Percentiles rank a stretch among this genome's conserved stretches.
Conservation (phyloP, 345 rosid species). For the Camelina neglecta region DNA sequence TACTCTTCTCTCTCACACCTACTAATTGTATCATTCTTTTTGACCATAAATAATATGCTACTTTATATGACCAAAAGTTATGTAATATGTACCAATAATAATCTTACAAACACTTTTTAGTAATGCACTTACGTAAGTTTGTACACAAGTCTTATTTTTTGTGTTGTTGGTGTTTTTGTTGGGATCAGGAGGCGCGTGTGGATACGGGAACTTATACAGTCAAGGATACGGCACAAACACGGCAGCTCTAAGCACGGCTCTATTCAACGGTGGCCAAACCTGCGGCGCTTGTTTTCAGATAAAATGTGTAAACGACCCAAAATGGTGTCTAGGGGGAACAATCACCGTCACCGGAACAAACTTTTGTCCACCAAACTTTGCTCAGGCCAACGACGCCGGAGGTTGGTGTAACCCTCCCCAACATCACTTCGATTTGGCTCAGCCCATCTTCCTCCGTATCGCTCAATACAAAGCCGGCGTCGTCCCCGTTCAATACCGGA, state of each 20-base stretch:
- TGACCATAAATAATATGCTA: neutral
- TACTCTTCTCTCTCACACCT: neutral
- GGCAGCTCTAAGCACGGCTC: conserved; percentile 80
- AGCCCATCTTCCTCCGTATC: conserved; percentile 77
- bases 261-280: conserved; percentile 72
- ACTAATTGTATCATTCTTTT: neutral
- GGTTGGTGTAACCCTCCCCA: conserved; percentile 93
- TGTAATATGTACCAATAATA: neutral
- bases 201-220: conserved; percentile 76
- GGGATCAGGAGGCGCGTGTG: conserved; percentile 81
- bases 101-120: neutral
- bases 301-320: conserved; percentile 56
- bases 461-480: conserved; percentile 79
- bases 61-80: too few relatives aligned
- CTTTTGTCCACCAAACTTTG: conserved; percentile 82
- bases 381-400: conserved; percentile 70
- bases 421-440: conserved; percentile 80
- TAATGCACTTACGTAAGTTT: too few relatives aligned
- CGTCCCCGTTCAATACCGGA: conserved; percentile 70
- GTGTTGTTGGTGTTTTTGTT: neutral
- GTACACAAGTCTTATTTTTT: too few relatives aligned
- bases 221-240: conserved; percentile 80
- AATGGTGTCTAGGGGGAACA: conserved; percentile 71
- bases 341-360: conserved; percentile 77
- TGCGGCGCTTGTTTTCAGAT: conserved; percentile 83